phyloP scores from a whole-genome alignment of 2,329 filamentous ascomycete genomes.

The Fusarium oxysporum region DNA sequence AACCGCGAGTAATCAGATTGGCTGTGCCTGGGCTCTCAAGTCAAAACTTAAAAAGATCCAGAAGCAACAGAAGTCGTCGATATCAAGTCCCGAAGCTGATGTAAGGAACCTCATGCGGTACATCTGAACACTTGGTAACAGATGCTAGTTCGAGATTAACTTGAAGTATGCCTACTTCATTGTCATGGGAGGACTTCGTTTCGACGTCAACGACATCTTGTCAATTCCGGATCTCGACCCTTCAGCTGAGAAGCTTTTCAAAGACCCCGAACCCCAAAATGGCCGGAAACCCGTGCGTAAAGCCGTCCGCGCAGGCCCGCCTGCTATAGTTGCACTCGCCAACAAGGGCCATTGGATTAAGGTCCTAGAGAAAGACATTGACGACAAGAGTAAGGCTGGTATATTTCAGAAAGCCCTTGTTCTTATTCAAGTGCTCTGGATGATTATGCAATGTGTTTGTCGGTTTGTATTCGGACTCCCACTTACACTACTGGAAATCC shows the following conservation, averaged over 20 bases:
- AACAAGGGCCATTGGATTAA: neutral
- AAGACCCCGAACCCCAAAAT: fast-evolving
- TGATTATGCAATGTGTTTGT: neutral
- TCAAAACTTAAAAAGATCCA: neutral
- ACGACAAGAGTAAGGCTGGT: neutral
- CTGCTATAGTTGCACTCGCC: neutral
- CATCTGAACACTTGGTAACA: no score
- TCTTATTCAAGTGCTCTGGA: neutral
- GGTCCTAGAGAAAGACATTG: neutral
- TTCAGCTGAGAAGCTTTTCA: fast-evolving
- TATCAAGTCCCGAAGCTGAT: neutral
- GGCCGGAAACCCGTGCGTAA: neutral
- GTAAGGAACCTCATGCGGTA: neutral
- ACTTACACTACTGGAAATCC: neutral
- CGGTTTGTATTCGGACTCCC: neutral
- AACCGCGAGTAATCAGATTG: neutral
- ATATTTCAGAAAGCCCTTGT: neutral
- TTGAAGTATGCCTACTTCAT: conserved; percentile 2
- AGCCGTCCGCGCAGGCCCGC: neutral
- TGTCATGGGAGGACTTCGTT: neutral
- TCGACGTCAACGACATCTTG: neutral
- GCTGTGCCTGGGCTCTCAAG: neutral
- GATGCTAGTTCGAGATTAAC: neutral
- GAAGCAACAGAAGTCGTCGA: neutral
- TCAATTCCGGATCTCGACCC: neutral